Evolutionary conservation across 306 rosid genomes (phyloP).

Genomic region (Cyamopsis tetragonoloba): DNA sequence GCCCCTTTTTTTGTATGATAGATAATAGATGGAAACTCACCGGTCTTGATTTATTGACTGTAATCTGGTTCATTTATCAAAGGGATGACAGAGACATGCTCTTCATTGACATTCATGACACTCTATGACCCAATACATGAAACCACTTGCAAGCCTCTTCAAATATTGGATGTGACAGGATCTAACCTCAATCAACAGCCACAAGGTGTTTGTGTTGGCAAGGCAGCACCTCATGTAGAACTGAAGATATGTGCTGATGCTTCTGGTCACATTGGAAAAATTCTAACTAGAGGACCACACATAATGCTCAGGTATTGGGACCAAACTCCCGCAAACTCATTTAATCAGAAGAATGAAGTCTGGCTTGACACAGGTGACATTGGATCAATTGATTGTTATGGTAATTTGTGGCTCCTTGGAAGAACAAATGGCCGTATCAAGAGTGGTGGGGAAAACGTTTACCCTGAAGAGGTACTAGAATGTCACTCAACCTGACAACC

Average conservation of each 20-base stretch:
- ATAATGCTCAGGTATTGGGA: constrained; percentile 80
- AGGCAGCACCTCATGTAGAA: constrained; percentile 92
- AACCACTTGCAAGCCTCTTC: constrained; percentile 20
- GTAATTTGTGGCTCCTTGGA: constrained; percentile 81
- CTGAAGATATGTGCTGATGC: constrained; percentile 47
- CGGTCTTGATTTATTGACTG: constrained; percentile 5
- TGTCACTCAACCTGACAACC: not conserved
- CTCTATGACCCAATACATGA: constrained; percentile 47
- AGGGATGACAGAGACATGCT: constrained; percentile 95
- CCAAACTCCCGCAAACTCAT: constrained; percentile 37
- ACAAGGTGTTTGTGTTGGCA: constrained; percentile 87
- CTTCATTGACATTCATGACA: constrained; percentile 71
- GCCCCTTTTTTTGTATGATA: not conserved
- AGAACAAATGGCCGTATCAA: constrained; percentile 70
- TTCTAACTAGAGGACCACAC: constrained; percentile 96
- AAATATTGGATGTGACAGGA: constrained; percentile 19
- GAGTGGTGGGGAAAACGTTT: constrained; percentile 92
- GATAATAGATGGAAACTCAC: not conserved
- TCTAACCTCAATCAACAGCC: constrained; percentile 31
- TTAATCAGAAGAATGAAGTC: constrained; percentile 28
- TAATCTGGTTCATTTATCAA: constrained; percentile 23
- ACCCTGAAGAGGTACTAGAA: constrained; percentile 79
- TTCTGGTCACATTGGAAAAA: constrained; percentile 51
- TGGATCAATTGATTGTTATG: constrained; percentile 63
- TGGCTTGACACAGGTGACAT: constrained; percentile 96